A percentile compares a stretch with the other conserved stretches of the same genome.
Evolutionary conservation across 257 asterid species (phyloP).

Genomic region (Lavandula angustifolia): DNA sequence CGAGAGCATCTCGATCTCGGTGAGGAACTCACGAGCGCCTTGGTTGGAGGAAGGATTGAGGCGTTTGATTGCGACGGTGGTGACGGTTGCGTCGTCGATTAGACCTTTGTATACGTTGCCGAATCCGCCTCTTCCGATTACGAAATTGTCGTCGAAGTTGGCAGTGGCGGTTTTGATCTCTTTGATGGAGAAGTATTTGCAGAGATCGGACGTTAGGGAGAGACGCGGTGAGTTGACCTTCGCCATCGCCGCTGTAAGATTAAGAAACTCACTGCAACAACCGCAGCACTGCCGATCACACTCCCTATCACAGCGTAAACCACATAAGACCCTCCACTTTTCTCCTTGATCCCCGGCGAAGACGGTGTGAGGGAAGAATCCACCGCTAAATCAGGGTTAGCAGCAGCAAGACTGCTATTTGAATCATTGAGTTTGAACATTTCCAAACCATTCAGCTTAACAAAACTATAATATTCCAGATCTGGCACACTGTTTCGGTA

Average conservation of each 20-base stretch:
- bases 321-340: neutral
- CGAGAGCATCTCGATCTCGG: conserved; percentile 63
- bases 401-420: conserved; percentile 50
- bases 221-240: conserved; percentile 31
- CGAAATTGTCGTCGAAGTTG: conserved; percentile 40
- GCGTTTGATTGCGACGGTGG: neutral
- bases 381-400: conserved; percentile 35
- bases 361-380: neutral
- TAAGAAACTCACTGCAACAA: conserved; percentile 27
- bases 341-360: neutral
- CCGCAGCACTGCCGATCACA: conserved; percentile 32
- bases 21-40: conserved; percentile 55
- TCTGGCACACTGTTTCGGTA: rapidly evolving
- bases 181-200: conserved; percentile 44
- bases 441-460: conserved; percentile 66
- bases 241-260: conserved; percentile 33
- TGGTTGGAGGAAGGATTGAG: conserved; percentile 18
- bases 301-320: conserved; percentile 29
- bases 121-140: conserved; percentile 59
- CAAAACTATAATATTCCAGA: conserved; percentile 9
- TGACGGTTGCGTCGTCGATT: conserved; percentile 35
- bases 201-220: conserved; percentile 36
- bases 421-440: conserved; percentile 38
- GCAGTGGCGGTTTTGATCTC: conserved; percentile 48
- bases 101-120: conserved; percentile 58